Evolutionary conservation across 2,329 filamentous ascomycete species (phyloP), one percentile per base, ranked within the genome.

Genomic region (Herpotrichia juniperi): DNA sequence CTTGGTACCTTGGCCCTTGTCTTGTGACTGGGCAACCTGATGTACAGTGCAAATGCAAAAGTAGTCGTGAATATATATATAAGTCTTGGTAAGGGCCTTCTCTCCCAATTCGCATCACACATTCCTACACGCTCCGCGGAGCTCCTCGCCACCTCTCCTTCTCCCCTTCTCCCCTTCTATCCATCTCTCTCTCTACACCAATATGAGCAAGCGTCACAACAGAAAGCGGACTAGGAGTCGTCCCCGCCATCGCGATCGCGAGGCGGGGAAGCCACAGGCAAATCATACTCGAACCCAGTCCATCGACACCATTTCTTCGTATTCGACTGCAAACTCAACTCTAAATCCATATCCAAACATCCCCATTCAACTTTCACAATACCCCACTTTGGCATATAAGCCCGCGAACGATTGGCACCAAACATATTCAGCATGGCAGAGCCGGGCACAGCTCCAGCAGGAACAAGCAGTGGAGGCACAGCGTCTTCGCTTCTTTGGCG

Each of bases 121-220:
- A 62, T 61, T 64, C 58, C 62, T 66, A n/a, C n/a, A n/a, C 64
- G 63, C 61, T 63, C 49, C 50, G 51, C 48, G 60, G 51, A 63
- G 59, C 67, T 68, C 54, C 63, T 69, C 64, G 63, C 60, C 59
- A 53, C 52, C 39, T 53, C 32, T 46, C 34, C 30, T 50, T 51
- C 22, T 45, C 44, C 31, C 34, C 32, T 42, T 48, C 53, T 45
- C 51, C 40, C 34, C 31, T 9, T 42, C 31, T 16, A 21, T 48
- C 35, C 19, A 19, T 7, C 44, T 22, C 45, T 31, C 19, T 28
- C 55, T 42, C 42, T 43, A 40, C 34, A 14, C 43, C 35, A 61
- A 46, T 32, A 77, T 78, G 75, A 73, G 73, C 56, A 73, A 76
- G 58, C 68, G 74, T 57, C 75, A 77, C 64, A 78, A 78, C 63